phyloP scores from a whole-genome alignment of 306 rosid species.

The Myrica gale region DNA sequence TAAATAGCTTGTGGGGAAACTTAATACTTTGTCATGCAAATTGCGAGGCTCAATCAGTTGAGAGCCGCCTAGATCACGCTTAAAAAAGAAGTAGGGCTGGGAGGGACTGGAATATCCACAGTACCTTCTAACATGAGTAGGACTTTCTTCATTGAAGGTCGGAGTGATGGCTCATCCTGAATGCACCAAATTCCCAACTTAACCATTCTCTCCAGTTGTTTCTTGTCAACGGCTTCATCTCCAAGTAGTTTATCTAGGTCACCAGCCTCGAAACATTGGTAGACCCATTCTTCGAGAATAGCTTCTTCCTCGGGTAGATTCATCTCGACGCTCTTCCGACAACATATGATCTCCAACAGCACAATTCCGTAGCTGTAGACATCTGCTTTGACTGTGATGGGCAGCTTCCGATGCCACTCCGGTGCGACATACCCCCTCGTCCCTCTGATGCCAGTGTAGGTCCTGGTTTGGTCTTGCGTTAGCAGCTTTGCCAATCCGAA shows the following conservation, averaged over 20 bases:
- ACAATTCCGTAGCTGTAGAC: background rate
- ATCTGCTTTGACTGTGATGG: background rate
- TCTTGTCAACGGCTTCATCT: background rate
- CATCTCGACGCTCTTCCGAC: background rate
- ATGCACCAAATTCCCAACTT: background rate
- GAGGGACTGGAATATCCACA: slow-evolving; percentile 2
- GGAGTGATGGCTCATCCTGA: background rate
- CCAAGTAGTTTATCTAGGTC: background rate
- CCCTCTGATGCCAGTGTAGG: background rate
- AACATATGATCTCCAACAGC: background rate
- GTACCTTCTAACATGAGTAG: background rate
- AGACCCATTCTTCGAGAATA: background rate
- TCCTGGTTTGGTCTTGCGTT: background rate
- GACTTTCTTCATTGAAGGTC: slow-evolving; percentile 7
- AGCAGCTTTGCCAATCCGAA: slow-evolving; percentile 1
- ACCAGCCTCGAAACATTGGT: background rate
- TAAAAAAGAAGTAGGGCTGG: background rate
- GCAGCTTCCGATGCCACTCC: background rate
- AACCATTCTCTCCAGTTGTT: background rate
- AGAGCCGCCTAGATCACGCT: background rate
- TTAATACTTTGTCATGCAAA: too few relatives aligned
- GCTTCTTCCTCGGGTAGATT: background rate
- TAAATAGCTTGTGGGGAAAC: too few relatives aligned
- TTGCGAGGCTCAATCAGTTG: background rate
- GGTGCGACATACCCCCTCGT: background rate